Conservation (phyloP, 306 rosid genomes). For the Quercus ilex region DNA sequence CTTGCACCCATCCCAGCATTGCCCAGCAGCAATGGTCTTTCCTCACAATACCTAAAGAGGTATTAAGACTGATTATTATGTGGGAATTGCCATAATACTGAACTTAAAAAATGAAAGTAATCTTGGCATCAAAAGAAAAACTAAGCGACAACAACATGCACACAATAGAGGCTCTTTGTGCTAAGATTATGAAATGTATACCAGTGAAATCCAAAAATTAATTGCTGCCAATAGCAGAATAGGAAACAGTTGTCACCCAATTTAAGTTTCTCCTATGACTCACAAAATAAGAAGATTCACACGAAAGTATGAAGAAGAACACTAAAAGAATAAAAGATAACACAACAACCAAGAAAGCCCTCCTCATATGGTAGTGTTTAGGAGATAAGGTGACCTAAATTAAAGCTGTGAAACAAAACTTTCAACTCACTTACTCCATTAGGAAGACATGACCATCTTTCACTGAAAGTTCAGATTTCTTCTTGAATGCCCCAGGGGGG, state of each 20-base stretch:
- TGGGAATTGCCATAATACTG: conserved; percentile 7
- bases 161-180: neutral
- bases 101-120: neutral
- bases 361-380: neutral
- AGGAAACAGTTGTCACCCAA: neutral
- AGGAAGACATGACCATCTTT: conserved; percentile 96
- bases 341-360: neutral
- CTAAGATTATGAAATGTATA: no score
- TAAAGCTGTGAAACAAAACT: neutral
- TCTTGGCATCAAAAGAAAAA: neutral
- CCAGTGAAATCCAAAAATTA: neutral
- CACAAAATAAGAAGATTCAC: neutral
- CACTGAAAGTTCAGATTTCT: conserved; percentile 88
- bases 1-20: conserved; percentile 96
- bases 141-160: neutral
- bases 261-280: neutral
- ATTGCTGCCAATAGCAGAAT: neutral
- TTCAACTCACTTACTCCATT: conserved; percentile 75
- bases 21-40: conserved; percentile 92
- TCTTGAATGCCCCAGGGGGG: conserved; percentile 98
- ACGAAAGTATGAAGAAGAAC: neutral
- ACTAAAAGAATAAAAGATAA: conserved; percentile 2
- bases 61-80: conserved; percentile 15
- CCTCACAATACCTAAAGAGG: conserved; percentile 84
- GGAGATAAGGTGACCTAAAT: neutral